These are phyloP conservation scores for Fusarium albosuccineum DNA, from an alignment of 2,329 filamentous ascomycete genomes.

Conservation along the genomic window DNA sequence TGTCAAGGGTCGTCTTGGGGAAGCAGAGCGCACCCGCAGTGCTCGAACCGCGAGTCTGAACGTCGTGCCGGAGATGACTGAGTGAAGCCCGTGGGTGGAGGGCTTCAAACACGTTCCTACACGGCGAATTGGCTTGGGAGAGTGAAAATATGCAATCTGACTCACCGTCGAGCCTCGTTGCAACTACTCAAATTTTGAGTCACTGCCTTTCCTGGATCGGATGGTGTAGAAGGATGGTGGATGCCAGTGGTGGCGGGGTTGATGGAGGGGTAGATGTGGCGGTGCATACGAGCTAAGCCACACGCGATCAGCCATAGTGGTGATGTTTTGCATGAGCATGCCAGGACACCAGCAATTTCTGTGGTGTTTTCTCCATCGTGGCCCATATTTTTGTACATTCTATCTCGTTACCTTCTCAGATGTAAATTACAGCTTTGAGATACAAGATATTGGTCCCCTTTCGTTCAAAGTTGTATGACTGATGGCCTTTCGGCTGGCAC, in stretches of 20 bases:
- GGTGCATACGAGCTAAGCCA: slow-evolving; percentile 23
- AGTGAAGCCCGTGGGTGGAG: slow-evolving; percentile 53
- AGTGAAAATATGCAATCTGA: slow-evolving; percentile 31
- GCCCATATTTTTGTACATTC: not conserved
- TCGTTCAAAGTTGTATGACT: not conserved
- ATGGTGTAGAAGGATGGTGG: slow-evolving; percentile 34
- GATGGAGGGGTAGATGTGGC: slow-evolving; percentile 34
- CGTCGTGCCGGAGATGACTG: slow-evolving; percentile 56
- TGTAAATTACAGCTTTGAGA: not conserved
- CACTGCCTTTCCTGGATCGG: slow-evolving; percentile 31
- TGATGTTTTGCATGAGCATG: slow-evolving; percentile 16
- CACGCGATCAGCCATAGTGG: not conserved
- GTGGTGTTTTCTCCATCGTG: not conserved
- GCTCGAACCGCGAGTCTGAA: slow-evolving; percentile 67
- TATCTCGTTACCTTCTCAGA: not conserved
- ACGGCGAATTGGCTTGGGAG: slow-evolving; percentile 32
- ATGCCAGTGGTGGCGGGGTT: too few relatives aligned
- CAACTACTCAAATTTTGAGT: slow-evolving; percentile 44
- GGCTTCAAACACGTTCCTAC: slow-evolving; percentile 51
- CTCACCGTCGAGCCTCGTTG: slow-evolving; percentile 38
- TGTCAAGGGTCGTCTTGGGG: slow-evolving; percentile 58
- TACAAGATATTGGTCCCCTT: too few relatives aligned
- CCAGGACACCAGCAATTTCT: too few relatives aligned
- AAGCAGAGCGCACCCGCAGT: slow-evolving; percentile 70
- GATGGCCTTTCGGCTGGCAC: slow-evolving; percentile 42